Evolutionary conservation across 345 rosid species (phyloP).

Genomic region (Populus tremula): DNA sequence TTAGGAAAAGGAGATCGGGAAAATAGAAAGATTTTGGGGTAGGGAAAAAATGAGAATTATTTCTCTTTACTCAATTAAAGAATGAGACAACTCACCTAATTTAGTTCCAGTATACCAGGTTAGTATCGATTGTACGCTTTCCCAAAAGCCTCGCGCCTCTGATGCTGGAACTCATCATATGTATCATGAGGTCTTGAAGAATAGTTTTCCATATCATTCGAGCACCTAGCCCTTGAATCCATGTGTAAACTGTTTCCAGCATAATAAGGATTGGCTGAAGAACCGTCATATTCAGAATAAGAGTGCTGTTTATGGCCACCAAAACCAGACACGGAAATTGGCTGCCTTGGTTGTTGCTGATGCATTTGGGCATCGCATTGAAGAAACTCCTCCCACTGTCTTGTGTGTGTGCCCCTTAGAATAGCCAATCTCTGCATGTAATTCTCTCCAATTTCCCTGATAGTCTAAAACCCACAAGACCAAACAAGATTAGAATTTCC

Average conservation of each 20-base stretch:
- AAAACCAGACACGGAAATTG: constrained; percentile 53
- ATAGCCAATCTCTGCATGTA: constrained; percentile 69
- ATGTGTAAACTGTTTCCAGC: constrained; percentile 47
- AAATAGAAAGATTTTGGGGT: background rate
- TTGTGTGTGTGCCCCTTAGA: constrained; percentile 60
- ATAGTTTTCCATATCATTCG: constrained; percentile 60
- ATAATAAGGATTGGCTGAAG: constrained; percentile 51
- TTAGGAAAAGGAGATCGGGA: background rate
- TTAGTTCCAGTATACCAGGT: constrained; percentile 26
- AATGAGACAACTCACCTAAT: constrained; percentile 60
- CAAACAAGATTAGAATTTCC: constrained; percentile 33
- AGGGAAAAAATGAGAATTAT: background rate
- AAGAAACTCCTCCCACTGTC: constrained; percentile 86
- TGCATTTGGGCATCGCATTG: constrained; percentile 75
- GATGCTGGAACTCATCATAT: constrained; percentile 71
- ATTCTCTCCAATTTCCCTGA: constrained; percentile 84
- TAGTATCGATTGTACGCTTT: constrained; percentile 78
- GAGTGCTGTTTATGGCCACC: constrained; percentile 71
- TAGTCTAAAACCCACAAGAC: constrained; percentile 47
- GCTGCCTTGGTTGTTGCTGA: constrained; percentile 64
- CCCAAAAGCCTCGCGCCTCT: constrained; percentile 78
- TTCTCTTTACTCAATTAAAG: constrained; percentile 23
- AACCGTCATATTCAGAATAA: constrained; percentile 63
- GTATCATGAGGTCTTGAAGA: constrained; percentile 67
- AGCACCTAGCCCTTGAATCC: constrained; percentile 65